Base-by-base conservation (phyloP, 305 asterid species). In the Solanum hybrid region DNA sequence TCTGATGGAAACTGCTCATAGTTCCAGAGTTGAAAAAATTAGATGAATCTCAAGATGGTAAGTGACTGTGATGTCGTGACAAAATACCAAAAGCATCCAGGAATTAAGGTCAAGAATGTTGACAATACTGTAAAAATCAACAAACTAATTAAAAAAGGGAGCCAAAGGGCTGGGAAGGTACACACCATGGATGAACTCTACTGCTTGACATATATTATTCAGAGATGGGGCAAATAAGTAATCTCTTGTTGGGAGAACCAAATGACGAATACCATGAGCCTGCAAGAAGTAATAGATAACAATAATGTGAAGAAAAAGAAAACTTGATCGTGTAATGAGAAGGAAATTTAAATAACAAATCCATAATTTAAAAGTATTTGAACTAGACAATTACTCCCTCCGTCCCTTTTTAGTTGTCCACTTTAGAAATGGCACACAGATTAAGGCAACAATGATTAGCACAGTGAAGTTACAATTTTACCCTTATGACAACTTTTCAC, bases 241-340 rank as follows among this genome's bases (percentile, higher is more conserved):
- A 89, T 95, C 97, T 92, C 96, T 94, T 13, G 96, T 95, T 29
- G 96, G 96, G 24, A 95, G 94, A 82, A 94, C 94, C 92, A 95
- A 90, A 91, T 94, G 94, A 89, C 87, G 90, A 89, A 95, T 95
- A 61, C 93, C 96, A 84, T 93, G 89, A 85, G 93, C 97, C 97
- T 94, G 87, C 88, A 87, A 78, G 24, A 86, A 29, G 10, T 51
- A 84, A 33, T 18, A 85, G 88, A 85, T 33, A 61, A 85, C 40
- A 85, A 13, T 51, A 35, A 51, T 35, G 64, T 33, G 40, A 75
- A 77, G 3, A 12, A 28, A 28, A 81, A 39, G 37, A 36, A 76
- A 11, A 82, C 82, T 67, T 22, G 29, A 86, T 90, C 35, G 92
- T 81, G 77, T 69, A 91, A 33, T 3, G 51, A 71, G 28, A 40